phyloP scores from a whole-genome alignment of 2,329 filamentous ascomycete genomes.

The Xylaria polymorpha region DNA sequence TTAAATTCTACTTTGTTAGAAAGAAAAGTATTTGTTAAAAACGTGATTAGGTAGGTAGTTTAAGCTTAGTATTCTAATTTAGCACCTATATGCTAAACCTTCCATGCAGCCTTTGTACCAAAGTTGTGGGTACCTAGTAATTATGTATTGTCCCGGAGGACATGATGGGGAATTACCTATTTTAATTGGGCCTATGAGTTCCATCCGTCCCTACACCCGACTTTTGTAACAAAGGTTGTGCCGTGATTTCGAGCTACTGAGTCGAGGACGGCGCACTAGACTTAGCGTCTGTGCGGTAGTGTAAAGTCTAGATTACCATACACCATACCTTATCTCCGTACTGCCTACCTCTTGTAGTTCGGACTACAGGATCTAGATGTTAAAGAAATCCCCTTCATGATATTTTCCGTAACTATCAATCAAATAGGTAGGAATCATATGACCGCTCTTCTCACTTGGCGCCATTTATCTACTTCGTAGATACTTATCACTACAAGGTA shows the following conservation, averaged over 20 bases:
- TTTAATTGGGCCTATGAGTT: too few relatives aligned
- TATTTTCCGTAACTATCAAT: not conserved
- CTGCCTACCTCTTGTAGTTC: not conserved
- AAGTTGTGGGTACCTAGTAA: too few relatives aligned
- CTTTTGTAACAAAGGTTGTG: not conserved
- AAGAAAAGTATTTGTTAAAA: not conserved
- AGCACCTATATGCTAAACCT: not conserved
- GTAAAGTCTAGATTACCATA: not conserved
- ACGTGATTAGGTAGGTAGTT: too few relatives aligned
- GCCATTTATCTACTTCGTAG: not conserved
- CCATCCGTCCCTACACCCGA: too few relatives aligned
- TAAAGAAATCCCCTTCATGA: not conserved
- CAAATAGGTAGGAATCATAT: not conserved
- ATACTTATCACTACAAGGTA: not conserved
- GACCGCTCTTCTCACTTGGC: not conserved
- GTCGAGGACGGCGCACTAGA: slow-evolving; percentile 1
- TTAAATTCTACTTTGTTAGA: not conserved
- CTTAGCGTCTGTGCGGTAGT: not conserved
- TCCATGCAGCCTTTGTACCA: not conserved
- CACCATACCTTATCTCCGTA: not conserved
- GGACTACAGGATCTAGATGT: not conserved
- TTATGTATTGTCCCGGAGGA: too few relatives aligned
- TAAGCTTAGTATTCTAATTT: not conserved
- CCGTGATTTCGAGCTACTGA: slow-evolving; percentile 1
- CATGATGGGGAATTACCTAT: too few relatives aligned